Base-by-base conservation (phyloP, 306 rosid species). In the Glycyrrhiza uralensis region DNA sequence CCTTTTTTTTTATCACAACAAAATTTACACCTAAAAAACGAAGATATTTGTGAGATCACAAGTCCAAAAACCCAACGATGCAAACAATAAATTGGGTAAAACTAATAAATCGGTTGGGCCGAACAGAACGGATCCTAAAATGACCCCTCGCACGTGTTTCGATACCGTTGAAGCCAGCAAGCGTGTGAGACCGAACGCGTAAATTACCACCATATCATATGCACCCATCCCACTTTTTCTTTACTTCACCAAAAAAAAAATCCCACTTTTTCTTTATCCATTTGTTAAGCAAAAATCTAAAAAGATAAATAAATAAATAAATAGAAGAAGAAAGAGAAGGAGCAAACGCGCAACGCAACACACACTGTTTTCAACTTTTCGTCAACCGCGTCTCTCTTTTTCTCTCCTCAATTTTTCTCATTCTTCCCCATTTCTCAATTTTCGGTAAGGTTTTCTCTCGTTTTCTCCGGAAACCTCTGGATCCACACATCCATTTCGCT, bases 401-500 rank as follows among this genome's bases (percentile, higher is more conserved):
- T 33, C 39, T 10, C n/a, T n/a, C n/a, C n/a, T n/a, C n/a, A n/a
- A n/a, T 23, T 30, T 61, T 59, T 11, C 59, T 30, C 15, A 44
- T 15, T 55, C 18, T 22, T 24, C 45, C 47, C 14, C 13, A 9
- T 17, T 57, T 51, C 6, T 1, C 39, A 2, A 4, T 67, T 49
- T 69, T 11, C 12, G 88, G 91, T 82, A 52, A 72, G 32, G 49
- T 65, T 70, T 49, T 28, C 35, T 32, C 44, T 78, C 46, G 1
- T 47, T 75, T 60, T 75, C 84, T 71, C 60, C 19, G 77, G 49
- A 76, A 49, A 7, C 20, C 66, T 77, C 62, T 54, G 15, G 81
- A 81, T 85, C 84, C 78, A 66, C 85, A 45, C 80, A 15, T 59
- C 69, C 50, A 10, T 11, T 4, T 23, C 10, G 65, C 66, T 80